Percentiles rank a stretch among this genome's conserved stretches.
These are phyloP conservation scores for Brassica cretica DNA, from an alignment of 345 rosid genomes.

Conservation along the genomic window DNA sequence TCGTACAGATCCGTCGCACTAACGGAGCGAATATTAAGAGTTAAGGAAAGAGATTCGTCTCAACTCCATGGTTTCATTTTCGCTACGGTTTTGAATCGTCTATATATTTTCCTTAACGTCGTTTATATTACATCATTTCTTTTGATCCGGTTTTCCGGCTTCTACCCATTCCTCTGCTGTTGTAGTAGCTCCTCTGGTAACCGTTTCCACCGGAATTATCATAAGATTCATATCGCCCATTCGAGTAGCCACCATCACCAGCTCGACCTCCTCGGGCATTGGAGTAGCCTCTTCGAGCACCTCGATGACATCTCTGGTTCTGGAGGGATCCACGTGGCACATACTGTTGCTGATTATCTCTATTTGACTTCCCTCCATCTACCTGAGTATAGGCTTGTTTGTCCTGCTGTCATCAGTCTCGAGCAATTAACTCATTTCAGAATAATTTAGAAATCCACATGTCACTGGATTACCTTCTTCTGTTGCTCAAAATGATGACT, in stretches of 20 bases:
- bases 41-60: too few species aligned
- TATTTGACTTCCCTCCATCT: slow-evolving; percentile 39
- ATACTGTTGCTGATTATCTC: slow-evolving; percentile 44
- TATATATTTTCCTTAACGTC: too few species aligned
- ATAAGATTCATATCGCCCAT: too few species aligned
- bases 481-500: slow-evolving; percentile 45
- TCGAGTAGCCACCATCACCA: too few species aligned
- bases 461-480: slow-evolving; percentile 40
- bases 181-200: slow-evolving; percentile 63
- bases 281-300: slow-evolving; percentile 37
- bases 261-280: too few species aligned
- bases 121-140: too few species aligned
- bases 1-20: too few species aligned
- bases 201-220: slow-evolving; percentile 45
- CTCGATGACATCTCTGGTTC: slow-evolving; percentile 63
- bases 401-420: slow-evolving; percentile 45
- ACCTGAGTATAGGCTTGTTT: slow-evolving; percentile 38
- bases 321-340: slow-evolving; percentile 55
- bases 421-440: background rate
- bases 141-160: too few species aligned
- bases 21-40: too few species aligned
- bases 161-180: too few species aligned
- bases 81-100: too few species aligned
- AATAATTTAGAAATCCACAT: background rate
- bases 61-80: too few species aligned